Percentiles rank a stretch among this genome's conserved stretches.
Conservation (phyloP, 1,284 basidiomycete species). For the Clitocybe nebularis region DNA sequence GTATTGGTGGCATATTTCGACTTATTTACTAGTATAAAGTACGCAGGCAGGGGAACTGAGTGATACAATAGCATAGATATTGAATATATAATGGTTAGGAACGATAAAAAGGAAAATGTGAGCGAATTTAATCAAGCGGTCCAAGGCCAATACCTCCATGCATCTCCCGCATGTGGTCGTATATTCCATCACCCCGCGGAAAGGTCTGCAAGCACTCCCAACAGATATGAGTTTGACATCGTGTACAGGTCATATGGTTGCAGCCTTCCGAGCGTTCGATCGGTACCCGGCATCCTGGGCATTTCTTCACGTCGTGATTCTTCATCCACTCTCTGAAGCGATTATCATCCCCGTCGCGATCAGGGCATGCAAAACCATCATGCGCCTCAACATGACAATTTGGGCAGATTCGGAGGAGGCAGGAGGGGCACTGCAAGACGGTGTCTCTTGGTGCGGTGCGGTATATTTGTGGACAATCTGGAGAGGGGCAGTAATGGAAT, state of each 20-base stretch:
- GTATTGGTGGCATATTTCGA: too few species aligned
- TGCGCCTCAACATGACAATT: conserved; percentile 64
- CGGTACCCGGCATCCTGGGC: conserved; percentile 60
- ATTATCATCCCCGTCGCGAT: conserved; percentile 48
- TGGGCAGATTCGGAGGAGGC: conserved; percentile 63
- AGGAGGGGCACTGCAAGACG: conserved; percentile 66
- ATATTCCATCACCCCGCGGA: conserved; percentile 45
- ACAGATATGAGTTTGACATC: conserved; percentile 70
- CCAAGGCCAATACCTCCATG: conserved; percentile 35
- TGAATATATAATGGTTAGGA: conserved; percentile 3
- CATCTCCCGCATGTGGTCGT: conserved; percentile 33
- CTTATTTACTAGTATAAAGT: too few species aligned
- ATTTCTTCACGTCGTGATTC: conserved; percentile 61
- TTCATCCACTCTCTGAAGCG: conserved; percentile 58
- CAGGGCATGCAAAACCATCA: conserved; percentile 57
- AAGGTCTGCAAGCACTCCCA: conserved; percentile 73
- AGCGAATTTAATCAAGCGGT: conserved; percentile 1
- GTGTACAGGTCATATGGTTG: conserved; percentile 71
- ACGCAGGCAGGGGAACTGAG: too few species aligned
- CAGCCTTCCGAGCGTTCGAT: conserved; percentile 72
- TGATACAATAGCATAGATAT: background rate
- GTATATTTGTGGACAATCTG: conserved; percentile 71
- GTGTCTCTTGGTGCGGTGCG: conserved; percentile 45
- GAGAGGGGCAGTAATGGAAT: conserved; percentile 69
- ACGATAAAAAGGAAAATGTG: conserved; percentile 2